Base-by-base conservation (phyloP, 768 basidiomycete species). In the Artomyces pyxidatus region DNA sequence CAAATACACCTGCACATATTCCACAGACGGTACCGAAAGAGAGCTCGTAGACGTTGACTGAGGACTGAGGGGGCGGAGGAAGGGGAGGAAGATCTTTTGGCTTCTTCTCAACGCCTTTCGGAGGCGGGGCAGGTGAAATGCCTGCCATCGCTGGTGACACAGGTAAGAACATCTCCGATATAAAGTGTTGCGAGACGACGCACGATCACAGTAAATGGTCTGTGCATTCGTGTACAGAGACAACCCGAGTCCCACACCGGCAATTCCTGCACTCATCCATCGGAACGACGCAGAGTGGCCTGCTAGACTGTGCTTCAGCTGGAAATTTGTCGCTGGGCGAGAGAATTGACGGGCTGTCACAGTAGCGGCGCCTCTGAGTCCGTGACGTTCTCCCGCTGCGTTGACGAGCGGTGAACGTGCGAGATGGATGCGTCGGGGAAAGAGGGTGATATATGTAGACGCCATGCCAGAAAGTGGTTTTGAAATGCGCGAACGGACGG, bases 21-120 rank as follows among this genome's bases (percentile, higher is more conserved):
- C 95, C 95, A 48, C 83, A 78, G 0, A 88, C 82, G 4, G 91
- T 88, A 10, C 95, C 95, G 62, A 97, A 97, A 0, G 82, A 73
- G 23, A 98, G 77, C 56, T 95, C 85, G 60, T 85, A 85, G 17
- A 80, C 49, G 47, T 82, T 88, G n/a, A 96, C 71, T 0, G 80
- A 74, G n/a, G 91, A 92, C 39, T 66, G 56, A 2, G 86, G 85
- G 3, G 75, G 82, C 12, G 80, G 76, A 0, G 77, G 77, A 10
- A 66, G 59, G 3, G 49, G 52, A n/a, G 45, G 17, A 2, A 23
- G 21, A 19, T 19, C 46, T 17, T 11, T n/a, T 17, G 32, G 32
- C 22, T 21, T 25, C 23, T 22, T 43, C 9, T 40, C 3, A 9
- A 12, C n/a, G 17, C 19, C 47, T 39, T 17, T 46, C 28, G 45